Base-by-base conservation (phyloP, 768 basidiomycete species). In the Gyrodon lividus region DNA sequence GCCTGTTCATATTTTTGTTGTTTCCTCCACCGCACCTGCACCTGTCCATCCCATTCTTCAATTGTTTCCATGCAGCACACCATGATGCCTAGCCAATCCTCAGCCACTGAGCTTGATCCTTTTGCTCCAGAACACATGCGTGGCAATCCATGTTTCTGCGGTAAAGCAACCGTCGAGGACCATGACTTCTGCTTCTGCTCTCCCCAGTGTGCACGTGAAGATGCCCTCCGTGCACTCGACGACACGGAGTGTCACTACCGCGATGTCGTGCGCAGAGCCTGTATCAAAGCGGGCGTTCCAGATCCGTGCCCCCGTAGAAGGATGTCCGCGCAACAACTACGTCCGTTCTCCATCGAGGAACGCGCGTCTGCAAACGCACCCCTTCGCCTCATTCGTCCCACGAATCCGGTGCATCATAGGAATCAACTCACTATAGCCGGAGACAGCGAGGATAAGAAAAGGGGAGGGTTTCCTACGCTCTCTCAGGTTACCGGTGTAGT, bases 101-200 rank as follows among this genome's bases (percentile, higher is more conserved):
- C 30, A 26, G 40, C 23, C 17, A 19, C 30, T 19, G 33, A 8
- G n/a, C 28, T 56, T 20, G 58, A 62, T 10, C 31, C 45, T 17
- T 60, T 49, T 14, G 39, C 55, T 22, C 56, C 56, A 0, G 45
- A 61, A 17, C 34, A 46, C 13, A 40, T 49, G 6, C 46, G 47
- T 8, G 48, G 47, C 9, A 46, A 41, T n/a, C 30, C 53, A 14
- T 68, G 67, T 39, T 60, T 61, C 40, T 70, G 67, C 14, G 69
- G 68, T 14, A 51, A 34, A 12, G 42, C 37, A 33, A 68, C 67
- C 0, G 37, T 55, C 0, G 48, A 58, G 44, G 56, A 46, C 10
- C 67, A 68, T 33, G 66, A 70, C 0, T 64, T 60, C 39, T 68
- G 54, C 52, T 70, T 55, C 41, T 68, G 67, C 34, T 68, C 68